Evolutionary conservation across 306 rosid genomes (phyloP), one percentile per base, ranked within the genome.

Genomic region (Dryas octopetala): DNA sequence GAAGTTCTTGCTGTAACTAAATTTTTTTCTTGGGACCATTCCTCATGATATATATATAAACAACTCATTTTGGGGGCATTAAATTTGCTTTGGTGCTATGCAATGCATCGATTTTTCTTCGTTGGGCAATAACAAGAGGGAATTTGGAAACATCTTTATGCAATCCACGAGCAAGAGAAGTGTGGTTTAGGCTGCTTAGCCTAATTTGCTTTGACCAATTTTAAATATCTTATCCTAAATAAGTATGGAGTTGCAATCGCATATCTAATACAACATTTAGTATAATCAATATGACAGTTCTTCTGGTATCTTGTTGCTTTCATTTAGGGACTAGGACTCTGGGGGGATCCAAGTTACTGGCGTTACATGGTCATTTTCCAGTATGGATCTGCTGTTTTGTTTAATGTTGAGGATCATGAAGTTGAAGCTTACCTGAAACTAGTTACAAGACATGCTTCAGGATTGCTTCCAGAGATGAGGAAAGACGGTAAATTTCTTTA

Each of bases 371-470:
- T 95, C 54, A 90, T 95, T 26, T 95, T 83, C 82, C 97, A 95
- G 73, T 92, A 95, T 71, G 99, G 99, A 53, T 95, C 97, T 70
- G 90, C 97, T 46, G 97, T 95, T 77, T 77, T 95, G 78, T 95
- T 95, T 84, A 95, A 95, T 69, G 85, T 95, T 12, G 97, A 92
- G 74, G 97, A 95, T 72, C 89, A 89, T 75, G 99, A 95, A 86
- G 92, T 87, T 70, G 93, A 92, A 67, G 58, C 50, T 75, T 92
- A 90, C 83, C 82, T 92, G 54, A 88, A 82, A 48, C 63, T 92
- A 62, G 91, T 92, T 63, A 83, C 75, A 86, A 86, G 91, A 84
- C 97, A 95, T 85, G 90, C 99, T 67, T 90, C 96, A 67, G 93
- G 97, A 69, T 73, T 92, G 84, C 97, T 95, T 78, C 85, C 78